phyloP scores from a whole-genome alignment of 495 filamentous ascomycete genomes.

The Pseudomonodictys pantanalensis region DNA sequence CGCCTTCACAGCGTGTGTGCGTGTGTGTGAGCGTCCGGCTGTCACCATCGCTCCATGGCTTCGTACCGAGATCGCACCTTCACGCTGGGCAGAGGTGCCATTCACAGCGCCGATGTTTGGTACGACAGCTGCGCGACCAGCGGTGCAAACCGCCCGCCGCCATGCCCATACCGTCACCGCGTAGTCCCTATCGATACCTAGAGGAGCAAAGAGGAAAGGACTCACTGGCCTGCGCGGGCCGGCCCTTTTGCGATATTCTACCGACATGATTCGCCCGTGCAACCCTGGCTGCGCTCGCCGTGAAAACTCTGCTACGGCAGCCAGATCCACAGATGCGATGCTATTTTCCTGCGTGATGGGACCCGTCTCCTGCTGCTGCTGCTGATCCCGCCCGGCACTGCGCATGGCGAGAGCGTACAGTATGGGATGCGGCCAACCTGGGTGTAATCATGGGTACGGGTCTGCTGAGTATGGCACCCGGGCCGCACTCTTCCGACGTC shows the following conservation, averaged over 20 bases:
- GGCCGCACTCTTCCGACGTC: constrained; percentile 1
- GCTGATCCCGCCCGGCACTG: neutral
- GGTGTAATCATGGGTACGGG: constrained; percentile 5
- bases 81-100: neutral
- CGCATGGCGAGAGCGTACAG: too few relatives aligned
- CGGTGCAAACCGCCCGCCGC: too few relatives aligned
- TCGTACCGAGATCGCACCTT: neutral
- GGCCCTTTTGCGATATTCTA: constrained; percentile 9
- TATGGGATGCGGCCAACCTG: too few relatives aligned
- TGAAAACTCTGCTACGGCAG: constrained; percentile 28
- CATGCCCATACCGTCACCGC: neutral
- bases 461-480: constrained; percentile 1
- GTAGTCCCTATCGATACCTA: neutral
- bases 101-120: neutral
- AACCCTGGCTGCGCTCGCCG: constrained; percentile 1
- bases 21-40: too few relatives aligned
- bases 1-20: neutral
- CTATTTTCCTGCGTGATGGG: too few relatives aligned
- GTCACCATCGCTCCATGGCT: neutral
- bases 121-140: constrained; percentile 13
- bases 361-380: neutral
- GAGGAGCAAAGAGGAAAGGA: too few relatives aligned
- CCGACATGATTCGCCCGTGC: constrained; percentile 19
- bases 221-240: constrained; percentile 13
- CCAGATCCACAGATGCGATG: constrained; percentile 7